Conservation (phyloP, 2,329 filamentous ascomycete genomes). For the Verticillium nonalfalfae region DNA sequence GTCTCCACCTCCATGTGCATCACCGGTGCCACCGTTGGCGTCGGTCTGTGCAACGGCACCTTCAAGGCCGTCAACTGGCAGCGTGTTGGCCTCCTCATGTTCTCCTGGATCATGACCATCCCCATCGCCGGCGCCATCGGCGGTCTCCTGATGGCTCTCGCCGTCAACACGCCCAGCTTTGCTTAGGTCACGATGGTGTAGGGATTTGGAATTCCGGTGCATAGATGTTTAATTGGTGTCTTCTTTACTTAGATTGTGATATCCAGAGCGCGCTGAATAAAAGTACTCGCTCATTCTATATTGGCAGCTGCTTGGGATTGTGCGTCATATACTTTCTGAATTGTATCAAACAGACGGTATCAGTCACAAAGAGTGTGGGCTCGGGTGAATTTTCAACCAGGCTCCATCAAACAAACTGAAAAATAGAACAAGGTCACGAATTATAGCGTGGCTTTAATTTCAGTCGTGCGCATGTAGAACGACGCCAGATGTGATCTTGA, state of each 20-base stretch:
- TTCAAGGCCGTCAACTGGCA: slow-evolving; percentile 70
- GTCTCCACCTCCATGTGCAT: slow-evolving; percentile 78
- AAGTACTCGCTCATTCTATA: background rate
- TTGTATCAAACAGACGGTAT: no score
- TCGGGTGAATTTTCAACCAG: no score
- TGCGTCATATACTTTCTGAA: no score
- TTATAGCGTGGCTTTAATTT: no score
- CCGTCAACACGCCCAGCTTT: slow-evolving; percentile 28
- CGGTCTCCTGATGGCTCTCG: slow-evolving; percentile 31
- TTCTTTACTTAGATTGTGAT: background rate
- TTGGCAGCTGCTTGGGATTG: no score
- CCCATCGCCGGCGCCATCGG: slow-evolving; percentile 34
- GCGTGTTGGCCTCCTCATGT: slow-evolving; percentile 59
- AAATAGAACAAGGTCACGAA: no score
- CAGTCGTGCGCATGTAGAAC: no score
- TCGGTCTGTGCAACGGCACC: slow-evolving; percentile 70
- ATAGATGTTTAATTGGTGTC: background rate
- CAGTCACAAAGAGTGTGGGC: no score
- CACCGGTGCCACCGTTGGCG: slow-evolving; percentile 71
- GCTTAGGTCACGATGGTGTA: background rate
- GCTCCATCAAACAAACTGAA: no score
- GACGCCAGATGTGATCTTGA: no score
- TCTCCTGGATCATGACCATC: slow-evolving; percentile 57
- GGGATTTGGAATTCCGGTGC: background rate
- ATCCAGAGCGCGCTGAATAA: background rate